These are phyloP conservation scores for Primulina huaijiensis DNA, from an alignment of 257 asterid species.

Conservation along the genomic window DNA sequence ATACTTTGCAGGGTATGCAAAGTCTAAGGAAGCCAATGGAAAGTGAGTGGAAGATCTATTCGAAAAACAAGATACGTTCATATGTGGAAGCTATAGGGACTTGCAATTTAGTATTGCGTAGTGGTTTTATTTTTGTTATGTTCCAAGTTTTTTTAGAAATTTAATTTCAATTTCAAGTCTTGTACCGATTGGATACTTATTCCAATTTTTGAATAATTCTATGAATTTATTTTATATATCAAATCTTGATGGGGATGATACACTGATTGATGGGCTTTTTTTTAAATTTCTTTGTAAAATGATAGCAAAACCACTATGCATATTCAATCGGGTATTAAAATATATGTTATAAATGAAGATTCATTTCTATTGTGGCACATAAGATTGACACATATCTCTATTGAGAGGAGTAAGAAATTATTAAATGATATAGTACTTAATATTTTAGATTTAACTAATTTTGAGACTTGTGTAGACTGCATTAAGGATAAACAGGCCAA, in stretches of 20 bases:
- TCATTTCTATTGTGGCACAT: too few species aligned
- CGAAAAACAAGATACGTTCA: background rate
- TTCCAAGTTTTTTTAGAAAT: background rate
- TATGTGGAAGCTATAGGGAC: background rate
- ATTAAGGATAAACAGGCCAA: too few species aligned
- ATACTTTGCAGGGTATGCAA: background rate
- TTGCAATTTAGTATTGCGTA: background rate
- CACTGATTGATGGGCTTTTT: background rate
- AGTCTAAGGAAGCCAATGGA: background rate
- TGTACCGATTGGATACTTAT: background rate
- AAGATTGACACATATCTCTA: too few species aligned
- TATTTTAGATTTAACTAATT: too few species aligned
- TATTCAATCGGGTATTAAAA: background rate
- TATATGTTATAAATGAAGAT: background rate
- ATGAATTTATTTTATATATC: background rate
- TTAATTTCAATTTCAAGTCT: background rate
- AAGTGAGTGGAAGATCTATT: background rate
- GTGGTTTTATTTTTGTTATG: slow-evolving; percentile 4
- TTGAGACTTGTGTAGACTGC: too few species aligned
- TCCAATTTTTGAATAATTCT: background rate
- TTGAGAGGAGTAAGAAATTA: too few species aligned
- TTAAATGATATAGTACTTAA: too few species aligned
- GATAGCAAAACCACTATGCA: too few species aligned
- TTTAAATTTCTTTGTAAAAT: too few species aligned
- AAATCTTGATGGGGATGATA: background rate